Percentiles rank a stretch among this genome's conserved stretches.
phyloP scores from a whole-genome alignment of 179 eudicot genomes.

The Beta corolliflora region DNA sequence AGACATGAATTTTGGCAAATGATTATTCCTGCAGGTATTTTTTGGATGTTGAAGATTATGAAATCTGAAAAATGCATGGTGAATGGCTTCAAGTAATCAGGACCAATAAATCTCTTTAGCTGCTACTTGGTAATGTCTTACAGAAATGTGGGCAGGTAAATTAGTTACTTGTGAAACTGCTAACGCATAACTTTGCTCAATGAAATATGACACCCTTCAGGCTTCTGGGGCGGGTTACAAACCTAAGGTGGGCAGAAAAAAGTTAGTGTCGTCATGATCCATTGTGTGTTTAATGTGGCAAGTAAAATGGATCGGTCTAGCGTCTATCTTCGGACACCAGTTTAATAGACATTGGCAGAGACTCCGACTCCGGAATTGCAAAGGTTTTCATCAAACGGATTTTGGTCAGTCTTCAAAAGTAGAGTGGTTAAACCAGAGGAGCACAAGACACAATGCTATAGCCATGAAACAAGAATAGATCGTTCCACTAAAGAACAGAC shows the following conservation, averaged over 20 bases:
- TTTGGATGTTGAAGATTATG: background rate
- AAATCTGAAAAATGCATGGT: background rate
- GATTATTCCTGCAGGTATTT: background rate
- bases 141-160: background rate
- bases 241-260: background rate
- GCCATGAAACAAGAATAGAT: too few species aligned
- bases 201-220: background rate
- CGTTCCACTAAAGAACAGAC: too few species aligned
- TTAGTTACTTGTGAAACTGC: background rate
- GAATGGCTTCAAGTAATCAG: background rate
- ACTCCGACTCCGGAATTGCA: background rate
- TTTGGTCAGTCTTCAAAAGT: background rate
- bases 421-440: background rate
- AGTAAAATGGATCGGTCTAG: background rate
- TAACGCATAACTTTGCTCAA: background rate
- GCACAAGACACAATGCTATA: background rate
- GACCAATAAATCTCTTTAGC: background rate
- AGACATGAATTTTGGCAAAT: background rate
- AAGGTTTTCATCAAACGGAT: background rate
- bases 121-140: too few species aligned
- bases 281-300: background rate
- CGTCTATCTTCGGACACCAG: background rate
- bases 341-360: background rate
- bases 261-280: background rate
- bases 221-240: background rate